Evolutionary conservation across 305 asterid species (phyloP).

Genomic region (Rubia tinctorum): DNA sequence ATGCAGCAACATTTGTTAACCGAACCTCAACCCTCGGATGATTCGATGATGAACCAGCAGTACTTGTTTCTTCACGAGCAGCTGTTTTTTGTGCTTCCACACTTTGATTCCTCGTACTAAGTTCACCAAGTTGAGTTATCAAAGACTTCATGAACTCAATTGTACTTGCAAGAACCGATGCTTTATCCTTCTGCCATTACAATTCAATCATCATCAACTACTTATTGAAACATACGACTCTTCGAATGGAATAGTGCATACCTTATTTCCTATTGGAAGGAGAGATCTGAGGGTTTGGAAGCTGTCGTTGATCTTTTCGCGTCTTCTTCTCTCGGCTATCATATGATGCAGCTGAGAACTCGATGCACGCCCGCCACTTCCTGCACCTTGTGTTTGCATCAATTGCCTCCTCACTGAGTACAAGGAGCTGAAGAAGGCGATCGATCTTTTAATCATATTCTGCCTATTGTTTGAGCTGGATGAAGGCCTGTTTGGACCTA

Average conservation of each 20-base stretch:
- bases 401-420: slow-evolving; percentile 16
- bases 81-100: slow-evolving; percentile 34
- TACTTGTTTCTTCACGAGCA: neutral
- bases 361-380: slow-evolving; percentile 24
- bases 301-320: slow-evolving; percentile 66
- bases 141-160: slow-evolving; percentile 47
- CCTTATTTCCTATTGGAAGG: slow-evolving; percentile 79
- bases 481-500: slow-evolving; percentile 1
- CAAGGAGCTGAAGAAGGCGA: slow-evolving; percentile 46
- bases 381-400: slow-evolving; percentile 24
- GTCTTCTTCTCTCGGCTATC: slow-evolving; percentile 66
- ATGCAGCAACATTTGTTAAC: slow-evolving; percentile 31
- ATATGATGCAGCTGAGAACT: slow-evolving; percentile 58
- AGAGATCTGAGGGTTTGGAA: slow-evolving; percentile 56
- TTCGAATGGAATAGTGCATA: slow-evolving; percentile 6
- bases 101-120: slow-evolving; percentile 33
- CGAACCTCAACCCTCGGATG: slow-evolving; percentile 17
- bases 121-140: slow-evolving; percentile 52
- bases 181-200: slow-evolving; percentile 67
- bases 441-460: slow-evolving; percentile 43
- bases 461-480: slow-evolving; percentile 18
- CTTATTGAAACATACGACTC: neutral
- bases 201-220: neutral
- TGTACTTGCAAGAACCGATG: slow-evolving; percentile 65
- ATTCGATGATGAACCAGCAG: neutral